Conservation (phyloP, 352 stramenopile species). For the Blastocystis sp. region DNA sequence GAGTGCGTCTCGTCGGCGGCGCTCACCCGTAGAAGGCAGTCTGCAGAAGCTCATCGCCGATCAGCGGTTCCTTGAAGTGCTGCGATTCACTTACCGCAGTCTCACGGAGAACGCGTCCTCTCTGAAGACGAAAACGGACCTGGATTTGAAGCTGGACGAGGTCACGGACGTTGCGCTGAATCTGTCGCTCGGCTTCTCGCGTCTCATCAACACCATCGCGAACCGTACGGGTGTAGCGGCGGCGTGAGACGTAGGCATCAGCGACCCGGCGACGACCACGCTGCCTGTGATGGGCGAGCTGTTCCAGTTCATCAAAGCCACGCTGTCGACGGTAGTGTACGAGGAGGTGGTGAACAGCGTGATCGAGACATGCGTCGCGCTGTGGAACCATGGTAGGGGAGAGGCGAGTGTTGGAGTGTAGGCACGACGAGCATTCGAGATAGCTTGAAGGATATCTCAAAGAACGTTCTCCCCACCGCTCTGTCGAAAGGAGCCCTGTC, state of each 20-base stretch:
- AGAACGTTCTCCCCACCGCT: background rate
- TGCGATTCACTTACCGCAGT: background rate
- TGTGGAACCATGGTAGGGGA: constrained; percentile 37
- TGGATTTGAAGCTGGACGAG: background rate
- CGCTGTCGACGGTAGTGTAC: background rate
- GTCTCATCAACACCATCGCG: background rate
- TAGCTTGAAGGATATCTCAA: background rate
- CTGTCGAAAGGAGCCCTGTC: background rate
- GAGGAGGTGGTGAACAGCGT: background rate
- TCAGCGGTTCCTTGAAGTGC: constrained; percentile 11
- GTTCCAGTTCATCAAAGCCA: constrained; percentile 49
- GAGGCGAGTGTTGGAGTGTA: background rate
- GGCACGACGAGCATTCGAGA: constrained; percentile 8
- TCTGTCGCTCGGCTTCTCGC: background rate
- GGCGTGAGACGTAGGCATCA: background rate
- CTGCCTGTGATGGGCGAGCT: constrained; percentile 38
- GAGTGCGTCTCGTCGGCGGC: background rate
- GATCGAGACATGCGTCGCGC: background rate
- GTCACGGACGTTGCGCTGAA: background rate
- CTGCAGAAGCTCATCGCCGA: constrained; percentile 28
- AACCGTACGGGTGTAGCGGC: background rate
- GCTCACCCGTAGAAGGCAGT: constrained; percentile 8
- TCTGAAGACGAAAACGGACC: background rate
- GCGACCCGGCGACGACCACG: background rate
- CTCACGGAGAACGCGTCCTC: background rate